Evolutionary conservation across 1,284 basidiomycete species (phyloP).

Genomic region (Microbotryomycetes sp.): DNA sequence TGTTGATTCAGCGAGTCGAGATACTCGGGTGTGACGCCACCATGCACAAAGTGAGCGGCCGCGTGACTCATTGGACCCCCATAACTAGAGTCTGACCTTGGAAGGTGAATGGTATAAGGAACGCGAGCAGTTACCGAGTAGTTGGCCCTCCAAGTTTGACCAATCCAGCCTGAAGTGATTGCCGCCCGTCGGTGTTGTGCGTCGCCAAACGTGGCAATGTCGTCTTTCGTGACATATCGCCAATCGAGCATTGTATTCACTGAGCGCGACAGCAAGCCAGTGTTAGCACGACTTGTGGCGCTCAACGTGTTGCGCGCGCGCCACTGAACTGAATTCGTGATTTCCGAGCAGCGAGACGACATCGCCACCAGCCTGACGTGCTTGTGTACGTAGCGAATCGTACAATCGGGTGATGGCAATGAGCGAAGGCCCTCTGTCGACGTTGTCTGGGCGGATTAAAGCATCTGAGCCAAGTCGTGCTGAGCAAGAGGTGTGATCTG

Average conservation of each 20-base stretch:
- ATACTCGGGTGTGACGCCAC: slow-evolving; percentile 32
- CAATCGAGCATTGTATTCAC: slow-evolving; percentile 43
- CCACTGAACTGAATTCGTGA: slow-evolving; percentile 54
- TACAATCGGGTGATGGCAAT: slow-evolving; percentile 72
- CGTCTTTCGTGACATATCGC: slow-evolving; percentile 43
- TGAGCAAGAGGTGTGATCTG: too few relatives aligned
- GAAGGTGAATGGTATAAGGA: slow-evolving; percentile 36
- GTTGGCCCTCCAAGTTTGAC: slow-evolving; percentile 73
- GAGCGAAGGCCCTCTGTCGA: slow-evolving; percentile 80
- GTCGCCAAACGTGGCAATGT: slow-evolving; percentile 37
- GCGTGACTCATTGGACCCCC: slow-evolving; percentile 59
- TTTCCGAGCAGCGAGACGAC: slow-evolving; percentile 79
- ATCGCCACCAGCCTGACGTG: slow-evolving; percentile 57
- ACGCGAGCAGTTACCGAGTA: slow-evolving; percentile 76
- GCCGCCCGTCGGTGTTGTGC: slow-evolving; percentile 53
- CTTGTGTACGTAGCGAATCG: slow-evolving; percentile 71
- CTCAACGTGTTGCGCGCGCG: background rate
- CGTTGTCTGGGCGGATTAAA: slow-evolving; percentile 55
- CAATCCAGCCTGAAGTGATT: slow-evolving; percentile 64
- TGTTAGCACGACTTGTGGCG: background rate
- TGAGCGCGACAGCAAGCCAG: background rate
- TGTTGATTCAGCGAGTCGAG: slow-evolving; percentile 40
- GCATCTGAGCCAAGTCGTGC: too few relatives aligned
- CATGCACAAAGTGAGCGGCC: slow-evolving; percentile 69
- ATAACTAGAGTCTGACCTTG: background rate